Conservation (phyloP, 108 stramenopile species). For the Cylindrotheca fusiformis region DNA sequence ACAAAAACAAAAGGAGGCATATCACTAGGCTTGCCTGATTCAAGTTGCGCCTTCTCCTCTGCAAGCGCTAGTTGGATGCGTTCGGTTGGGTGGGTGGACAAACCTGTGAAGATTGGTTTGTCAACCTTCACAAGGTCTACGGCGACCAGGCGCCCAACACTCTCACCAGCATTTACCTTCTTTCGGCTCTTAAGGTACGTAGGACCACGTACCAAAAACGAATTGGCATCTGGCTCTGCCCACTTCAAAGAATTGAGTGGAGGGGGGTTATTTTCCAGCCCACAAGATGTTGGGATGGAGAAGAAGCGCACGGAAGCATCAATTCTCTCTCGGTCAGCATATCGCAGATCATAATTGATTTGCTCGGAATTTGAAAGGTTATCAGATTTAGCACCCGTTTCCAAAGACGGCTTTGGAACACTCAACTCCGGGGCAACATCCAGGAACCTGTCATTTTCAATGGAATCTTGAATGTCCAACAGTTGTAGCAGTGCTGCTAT, state of each 20-base stretch:
- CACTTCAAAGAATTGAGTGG: conserved; percentile 45
- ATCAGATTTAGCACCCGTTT: background rate
- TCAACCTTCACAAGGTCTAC: conserved; percentile 79
- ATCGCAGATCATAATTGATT: conserved; percentile 39
- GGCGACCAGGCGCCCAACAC: conserved; percentile 82
- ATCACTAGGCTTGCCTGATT: conserved; percentile 38
- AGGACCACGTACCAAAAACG: conserved; percentile 86
- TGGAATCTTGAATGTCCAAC: conserved; percentile 80
- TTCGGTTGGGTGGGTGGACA: conserved; percentile 80
- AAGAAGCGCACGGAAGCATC: conserved; percentile 18
- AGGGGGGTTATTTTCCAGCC: conserved; percentile 23
- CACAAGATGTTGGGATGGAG: conserved; percentile 3
- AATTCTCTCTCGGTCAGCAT: conserved; percentile 28
- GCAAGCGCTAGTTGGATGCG: conserved; percentile 77
- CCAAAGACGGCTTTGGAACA: background rate
- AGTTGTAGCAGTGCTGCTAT: conserved; percentile 78
- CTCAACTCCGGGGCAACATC: conserved; percentile 42
- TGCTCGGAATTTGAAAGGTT: background rate
- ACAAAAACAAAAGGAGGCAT: conserved; percentile 78
- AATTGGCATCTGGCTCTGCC: conserved; percentile 85
- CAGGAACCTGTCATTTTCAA: conserved; percentile 72
- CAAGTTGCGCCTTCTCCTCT: conserved; percentile 38
- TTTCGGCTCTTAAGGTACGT: conserved; percentile 66
- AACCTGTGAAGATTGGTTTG: conserved; percentile 61
- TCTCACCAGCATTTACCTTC: conserved; percentile 79